Evolutionary conservation across 2,329 filamentous ascomycete species (phyloP), one percentile per base, ranked within the genome.

Genomic region (Fusarium chlamydosporum): DNA sequence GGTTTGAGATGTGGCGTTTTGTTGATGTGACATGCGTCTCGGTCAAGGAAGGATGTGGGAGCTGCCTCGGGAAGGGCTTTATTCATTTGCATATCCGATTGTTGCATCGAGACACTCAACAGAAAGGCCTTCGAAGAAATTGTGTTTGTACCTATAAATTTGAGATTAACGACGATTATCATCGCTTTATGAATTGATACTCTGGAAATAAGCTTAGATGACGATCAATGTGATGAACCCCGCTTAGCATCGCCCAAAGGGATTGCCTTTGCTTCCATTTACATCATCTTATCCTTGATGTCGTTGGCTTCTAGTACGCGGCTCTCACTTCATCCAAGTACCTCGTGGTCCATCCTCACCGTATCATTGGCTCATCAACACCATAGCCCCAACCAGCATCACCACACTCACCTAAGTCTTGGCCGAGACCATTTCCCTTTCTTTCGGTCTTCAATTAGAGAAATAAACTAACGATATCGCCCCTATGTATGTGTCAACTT

Each of bases 341-440:
- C 71, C 71, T 65, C 71, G 71, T 73, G 71, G 71, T 50, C 34
- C 43, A 67, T 51, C 50, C 54, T 57, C 18, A 52, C 29, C 1
- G 15, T 67, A 23, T 60, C 53, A 73, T 73, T 73, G 71, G 71
- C 60, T 40, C 12, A n/a, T 16, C 9, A 38, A n/a, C 34, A 48
- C 23, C 33, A 51, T 34, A 51, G 34, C 47, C 47, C 23, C 46
- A n/a, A 23, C 15, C 37, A 23, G n/a, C 18, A 48, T 48, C 40
- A 50, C 38, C n/a, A 58, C 50, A 50, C 53, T 55, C 37, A 31
- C 40, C 38, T 47, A 46, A 20, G 37, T 23, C 62, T 50, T 52
- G 42, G 38, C 37, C 20, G n/a, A 45, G 35, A 29, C 47, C 35
- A 18, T 13, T 12, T 29, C 27, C 47, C n/a, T 12, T 31, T n/a